Percentiles rank a stretch among this genome's conserved stretches.
phyloP scores from a whole-genome alignment of 495 filamentous ascomycete genomes.

The Aspergillus conjunctus region DNA sequence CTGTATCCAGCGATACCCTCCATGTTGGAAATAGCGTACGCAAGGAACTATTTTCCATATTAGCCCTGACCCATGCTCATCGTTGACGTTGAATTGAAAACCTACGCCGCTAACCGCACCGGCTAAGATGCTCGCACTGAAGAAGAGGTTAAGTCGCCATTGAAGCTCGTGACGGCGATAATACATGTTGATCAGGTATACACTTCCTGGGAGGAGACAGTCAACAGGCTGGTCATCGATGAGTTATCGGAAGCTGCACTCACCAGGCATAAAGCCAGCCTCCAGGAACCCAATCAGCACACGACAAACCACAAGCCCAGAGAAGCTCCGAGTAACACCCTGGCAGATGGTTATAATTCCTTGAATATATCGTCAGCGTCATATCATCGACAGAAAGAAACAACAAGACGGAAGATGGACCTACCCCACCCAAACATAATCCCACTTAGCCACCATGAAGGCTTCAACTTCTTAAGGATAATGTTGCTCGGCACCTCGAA shows the following conservation, averaged over 20 bases:
- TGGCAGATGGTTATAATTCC: constrained; percentile 52
- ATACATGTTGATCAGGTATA: constrained; percentile 57
- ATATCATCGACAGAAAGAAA: neutral
- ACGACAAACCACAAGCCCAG: constrained; percentile 51
- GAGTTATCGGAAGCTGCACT: constrained; percentile 12
- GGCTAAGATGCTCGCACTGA: constrained; percentile 54
- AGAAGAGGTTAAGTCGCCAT: constrained; percentile 57
- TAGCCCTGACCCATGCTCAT: neutral
- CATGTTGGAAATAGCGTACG: constrained; percentile 47
- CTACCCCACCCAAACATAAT: constrained; percentile 55
- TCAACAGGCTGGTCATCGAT: neutral
- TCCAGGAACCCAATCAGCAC: constrained; percentile 56
- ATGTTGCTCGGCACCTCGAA: constrained; percentile 63
- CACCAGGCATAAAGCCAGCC: constrained; percentile 54
- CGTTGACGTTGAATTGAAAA: neutral
- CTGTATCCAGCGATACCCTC: constrained; percentile 29
- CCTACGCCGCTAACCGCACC: constrained; percentile 57
- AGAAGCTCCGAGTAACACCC: constrained; percentile 52
- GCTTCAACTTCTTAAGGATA: constrained; percentile 64
- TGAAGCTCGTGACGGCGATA: constrained; percentile 62
- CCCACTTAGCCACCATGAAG: constrained; percentile 47
- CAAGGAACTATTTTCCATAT: constrained; percentile 11
- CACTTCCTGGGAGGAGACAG: constrained; percentile 24
- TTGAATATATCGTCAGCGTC: constrained; percentile 7
- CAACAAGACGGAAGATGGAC: neutral